A percentile compares a stretch with the other conserved stretches of the same genome.
Conservation (phyloP, 305 asterid species). For the Fraxinus albicans region DNA sequence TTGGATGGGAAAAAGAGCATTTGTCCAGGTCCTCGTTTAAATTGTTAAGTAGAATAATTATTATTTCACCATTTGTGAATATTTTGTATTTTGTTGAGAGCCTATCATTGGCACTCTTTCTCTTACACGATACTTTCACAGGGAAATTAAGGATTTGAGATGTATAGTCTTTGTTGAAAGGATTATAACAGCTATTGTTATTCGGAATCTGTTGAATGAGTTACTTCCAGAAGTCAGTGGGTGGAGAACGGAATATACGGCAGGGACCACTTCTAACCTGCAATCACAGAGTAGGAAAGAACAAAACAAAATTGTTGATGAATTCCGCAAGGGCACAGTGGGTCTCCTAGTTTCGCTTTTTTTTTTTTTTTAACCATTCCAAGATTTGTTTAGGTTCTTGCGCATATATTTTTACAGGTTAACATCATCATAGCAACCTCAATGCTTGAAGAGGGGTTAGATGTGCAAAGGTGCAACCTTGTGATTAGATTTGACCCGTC, state of each 20-base stretch:
- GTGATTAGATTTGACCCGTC: conserved; percentile 85
- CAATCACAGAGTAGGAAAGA: conserved; percentile 63
- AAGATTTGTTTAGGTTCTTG: background rate
- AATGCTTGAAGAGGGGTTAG: conserved; percentile 92
- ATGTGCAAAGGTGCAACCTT: conserved; percentile 89
- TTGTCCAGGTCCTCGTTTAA: background rate
- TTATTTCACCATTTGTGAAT: background rate
- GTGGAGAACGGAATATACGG: conserved; percentile 74
- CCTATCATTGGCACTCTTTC: background rate
- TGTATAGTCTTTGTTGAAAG: conserved; percentile 90
- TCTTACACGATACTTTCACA: conserved; percentile 24
- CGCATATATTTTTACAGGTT: conserved; percentile 45
- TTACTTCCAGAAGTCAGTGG: conserved; percentile 48
- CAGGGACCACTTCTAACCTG: conserved; percentile 47
- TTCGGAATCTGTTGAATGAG: conserved; percentile 57
- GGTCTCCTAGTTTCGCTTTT: conserved; percentile 6
- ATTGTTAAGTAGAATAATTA: background rate
- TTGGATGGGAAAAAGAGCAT: background rate
- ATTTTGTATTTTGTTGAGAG: background rate
- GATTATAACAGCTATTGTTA: conserved; percentile 70
- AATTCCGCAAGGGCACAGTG: conserved; percentile 71
- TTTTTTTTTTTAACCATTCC: background rate
- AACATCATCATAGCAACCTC: conserved; percentile 80
- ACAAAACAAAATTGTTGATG: conserved; percentile 59
- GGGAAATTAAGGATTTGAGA: conserved; percentile 67